Evolutionary conservation across 139 green algal species (phyloP), one percentile per base, ranked within the genome.

Genomic region (Micractinium sp.): DNA sequence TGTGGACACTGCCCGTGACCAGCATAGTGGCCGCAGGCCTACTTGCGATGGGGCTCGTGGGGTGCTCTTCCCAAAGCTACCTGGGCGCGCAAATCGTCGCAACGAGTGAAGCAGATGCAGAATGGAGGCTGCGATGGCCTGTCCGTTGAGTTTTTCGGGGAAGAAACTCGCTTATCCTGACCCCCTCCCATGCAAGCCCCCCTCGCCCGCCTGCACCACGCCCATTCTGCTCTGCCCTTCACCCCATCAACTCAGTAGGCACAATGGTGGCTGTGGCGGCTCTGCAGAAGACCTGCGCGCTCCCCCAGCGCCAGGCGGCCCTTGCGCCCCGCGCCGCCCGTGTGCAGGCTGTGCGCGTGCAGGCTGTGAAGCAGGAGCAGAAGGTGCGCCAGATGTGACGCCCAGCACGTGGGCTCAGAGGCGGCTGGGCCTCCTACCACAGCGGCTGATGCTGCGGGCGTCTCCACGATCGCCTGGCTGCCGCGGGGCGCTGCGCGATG

Each of bases 361-460:
- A 81, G 63, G 86, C 86, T 12, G 38, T 85, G 61, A 85, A 86
- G 86, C 78, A 85, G 86, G 77, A 90, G 86, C 86, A 90, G 77
- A 90, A 90, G 86, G 86, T 90, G 86, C 74, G 75, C 36, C 20
- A 4, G 23, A 53, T 71, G 29, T 14, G 56, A 20, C 3, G 74
- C 74, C 73, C 74, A 23, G 74, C n/a, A 20, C 19, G 74, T 56
- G 47, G 47, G 47, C 47, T 9, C 47, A 56, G 47, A 56, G 47
- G 47, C 47, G 47, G 47, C 47, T 56, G 47, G 47, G 47, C 47
- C 47, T 56, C 47, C 35, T 53, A 14, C 35, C 14, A 23, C 74
- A 53, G 33, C 47, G 47, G 47, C 47, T 56, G 47, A 56, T 56
- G 47, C 47, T 56, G 47, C 47, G 47, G 47, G 47, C 47, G 9